phyloP scores from a whole-genome alignment of 441 rosid species.

The Iberis amara region DNA sequence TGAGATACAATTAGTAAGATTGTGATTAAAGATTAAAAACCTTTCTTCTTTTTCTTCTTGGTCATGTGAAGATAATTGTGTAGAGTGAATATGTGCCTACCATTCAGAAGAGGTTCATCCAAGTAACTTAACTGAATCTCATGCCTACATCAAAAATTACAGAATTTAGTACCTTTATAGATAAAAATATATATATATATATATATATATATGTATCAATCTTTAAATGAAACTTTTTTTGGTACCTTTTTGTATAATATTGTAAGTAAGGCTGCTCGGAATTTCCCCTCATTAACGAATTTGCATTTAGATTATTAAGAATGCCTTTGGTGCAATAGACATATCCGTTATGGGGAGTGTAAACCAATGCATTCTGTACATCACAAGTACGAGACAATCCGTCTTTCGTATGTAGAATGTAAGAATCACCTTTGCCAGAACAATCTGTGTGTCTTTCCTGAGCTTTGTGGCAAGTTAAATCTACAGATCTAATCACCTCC shows the following conservation, averaged over 20 bases:
- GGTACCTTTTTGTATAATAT: slow-evolving; percentile 45
- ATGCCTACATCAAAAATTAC: slow-evolving; percentile 40
- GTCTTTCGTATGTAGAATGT: slow-evolving; percentile 40
- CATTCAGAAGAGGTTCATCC: slow-evolving; percentile 41
- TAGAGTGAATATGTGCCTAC: slow-evolving; percentile 51
- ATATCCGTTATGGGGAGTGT: slow-evolving; percentile 66
- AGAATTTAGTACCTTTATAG: not conserved
- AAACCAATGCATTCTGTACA: slow-evolving; percentile 56
- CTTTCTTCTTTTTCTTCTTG: slow-evolving; percentile 52
- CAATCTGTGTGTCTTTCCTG: slow-evolving; percentile 33
- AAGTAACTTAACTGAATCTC: slow-evolving; percentile 39
- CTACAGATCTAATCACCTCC: slow-evolving; percentile 43
- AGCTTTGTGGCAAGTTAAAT: slow-evolving; percentile 29
- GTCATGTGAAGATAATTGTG: slow-evolving; percentile 42
- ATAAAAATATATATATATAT: no score
- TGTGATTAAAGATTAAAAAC: slow-evolving; percentile 27
- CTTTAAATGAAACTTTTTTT: slow-evolving; percentile 5
- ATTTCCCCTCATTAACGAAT: slow-evolving; percentile 43
- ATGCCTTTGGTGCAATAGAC: slow-evolving; percentile 51
- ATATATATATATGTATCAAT: not conserved
- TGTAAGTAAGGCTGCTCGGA: slow-evolving; percentile 46
- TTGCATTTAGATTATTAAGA: slow-evolving; percentile 40
- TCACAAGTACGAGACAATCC: slow-evolving; percentile 52
- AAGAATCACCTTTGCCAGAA: slow-evolving; percentile 31
- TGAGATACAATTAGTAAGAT: not conserved